These are phyloP conservation scores for Talaromyces ruber DNA, from an alignment of 495 filamentous ascomycete genomes.

Conservation along the genomic window DNA sequence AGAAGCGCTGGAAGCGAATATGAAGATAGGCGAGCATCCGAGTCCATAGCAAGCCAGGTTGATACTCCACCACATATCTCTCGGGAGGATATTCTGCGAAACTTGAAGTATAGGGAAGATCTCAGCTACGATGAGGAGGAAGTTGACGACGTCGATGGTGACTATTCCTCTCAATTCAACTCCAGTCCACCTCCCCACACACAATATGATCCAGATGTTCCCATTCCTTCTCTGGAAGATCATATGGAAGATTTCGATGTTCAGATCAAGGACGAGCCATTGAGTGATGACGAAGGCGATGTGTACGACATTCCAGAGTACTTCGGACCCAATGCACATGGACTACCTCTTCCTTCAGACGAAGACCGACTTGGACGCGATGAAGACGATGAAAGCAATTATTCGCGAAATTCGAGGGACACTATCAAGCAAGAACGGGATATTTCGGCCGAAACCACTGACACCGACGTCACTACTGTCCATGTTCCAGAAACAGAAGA, in stretches of 20 bases:
- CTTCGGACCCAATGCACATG: conserved; percentile 38
- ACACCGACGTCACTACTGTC: conserved; percentile 27
- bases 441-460: conserved; percentile 10
- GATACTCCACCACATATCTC: conserved; percentile 68
- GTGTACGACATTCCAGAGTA: conserved; percentile 60
- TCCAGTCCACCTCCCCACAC: conserved; percentile 45
- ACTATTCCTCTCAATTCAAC: conserved; percentile 49
- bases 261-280: conserved; percentile 57
- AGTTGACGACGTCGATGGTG: conserved; percentile 42
- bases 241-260: conserved; percentile 51
- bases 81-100: conserved; percentile 83
- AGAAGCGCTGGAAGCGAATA: conserved; percentile 5
- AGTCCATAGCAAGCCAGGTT: conserved; percentile 14
- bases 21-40: not conserved
- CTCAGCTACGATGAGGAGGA: conserved; percentile 29
- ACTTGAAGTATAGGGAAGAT: conserved; percentile 60
- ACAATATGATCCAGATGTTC: conserved; percentile 70
- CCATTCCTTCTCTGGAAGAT: conserved; percentile 65
- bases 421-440: conserved; percentile 11
- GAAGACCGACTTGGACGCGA: conserved; percentile 31
- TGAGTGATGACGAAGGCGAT: conserved; percentile 48
- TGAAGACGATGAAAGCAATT: conserved; percentile 40
- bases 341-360: conserved; percentile 35
- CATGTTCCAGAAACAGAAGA: conserved; percentile 7
- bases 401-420: conserved; percentile 35